phyloP scores from a whole-genome alignment of 2,329 filamentous ascomycete genomes.

The Phialophora macrospora region DNA sequence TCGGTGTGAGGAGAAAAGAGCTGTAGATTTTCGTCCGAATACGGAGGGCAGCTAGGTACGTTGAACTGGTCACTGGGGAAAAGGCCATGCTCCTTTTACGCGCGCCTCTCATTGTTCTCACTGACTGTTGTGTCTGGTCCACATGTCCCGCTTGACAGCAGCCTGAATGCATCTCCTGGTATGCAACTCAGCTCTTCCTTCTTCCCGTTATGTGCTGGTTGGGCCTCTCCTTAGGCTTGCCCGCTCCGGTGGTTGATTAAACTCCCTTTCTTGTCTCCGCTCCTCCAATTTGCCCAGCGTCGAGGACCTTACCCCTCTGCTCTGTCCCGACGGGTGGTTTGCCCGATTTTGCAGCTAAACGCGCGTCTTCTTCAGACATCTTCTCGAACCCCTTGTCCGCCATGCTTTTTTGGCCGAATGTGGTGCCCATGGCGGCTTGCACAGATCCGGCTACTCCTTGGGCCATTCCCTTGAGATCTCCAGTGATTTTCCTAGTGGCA shows the following conservation, averaged over 20 bases:
- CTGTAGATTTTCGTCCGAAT: neutral
- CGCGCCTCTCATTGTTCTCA: neutral
- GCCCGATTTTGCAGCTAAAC: constrained; percentile 34
- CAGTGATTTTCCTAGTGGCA: constrained; percentile 27
- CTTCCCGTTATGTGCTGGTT: neutral
- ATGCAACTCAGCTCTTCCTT: neutral
- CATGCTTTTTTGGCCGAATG: constrained; percentile 33
- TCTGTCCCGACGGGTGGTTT: constrained; percentile 34
- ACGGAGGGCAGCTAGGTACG: neutral
- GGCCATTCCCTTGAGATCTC: constrained; percentile 34
- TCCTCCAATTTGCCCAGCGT: neutral
- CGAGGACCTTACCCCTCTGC: constrained; percentile 17
- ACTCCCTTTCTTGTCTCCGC: neutral
- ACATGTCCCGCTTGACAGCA: neutral
- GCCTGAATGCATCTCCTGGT: neutral
- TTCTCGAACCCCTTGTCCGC: constrained; percentile 36
- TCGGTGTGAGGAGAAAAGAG: neutral
- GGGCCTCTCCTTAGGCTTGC: too few relatives aligned
- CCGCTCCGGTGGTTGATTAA: neutral
- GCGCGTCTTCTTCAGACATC: constrained; percentile 35
- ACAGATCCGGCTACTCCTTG: constrained; percentile 32
- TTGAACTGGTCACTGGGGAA: neutral
- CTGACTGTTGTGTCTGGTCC: neutral
- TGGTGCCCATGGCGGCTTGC: constrained; percentile 33
- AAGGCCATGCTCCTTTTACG: neutral